A percentile compares a stretch with the other conserved stretches of the same genome.
Evolutionary conservation across 2,329 filamentous ascomycete genomes (phyloP).

Genomic region (Blastomyces percursus): DNA sequence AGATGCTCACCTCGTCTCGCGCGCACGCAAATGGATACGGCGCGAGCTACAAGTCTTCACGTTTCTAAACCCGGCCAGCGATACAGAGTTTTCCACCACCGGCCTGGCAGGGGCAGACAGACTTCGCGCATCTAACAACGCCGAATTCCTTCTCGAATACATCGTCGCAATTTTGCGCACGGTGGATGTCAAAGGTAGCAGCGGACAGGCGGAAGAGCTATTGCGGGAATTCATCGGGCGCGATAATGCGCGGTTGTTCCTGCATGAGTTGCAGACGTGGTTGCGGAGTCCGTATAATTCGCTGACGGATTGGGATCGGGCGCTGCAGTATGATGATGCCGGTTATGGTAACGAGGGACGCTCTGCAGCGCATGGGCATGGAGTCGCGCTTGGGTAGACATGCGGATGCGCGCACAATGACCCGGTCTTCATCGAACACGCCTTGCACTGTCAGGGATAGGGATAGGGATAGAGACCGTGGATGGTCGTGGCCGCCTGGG

Average conservation of each 20-base stretch:
- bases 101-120: conserved; percentile 11
- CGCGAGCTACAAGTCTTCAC: conserved; percentile 73
- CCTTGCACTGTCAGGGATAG: too few relatives aligned
- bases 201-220: conserved; percentile 68
- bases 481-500: background rate
- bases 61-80: conserved; percentile 37
- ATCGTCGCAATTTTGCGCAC: conserved; percentile 72
- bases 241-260: conserved; percentile 60
- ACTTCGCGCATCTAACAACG: conserved; percentile 55
- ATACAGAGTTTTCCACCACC: background rate
- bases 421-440: background rate
- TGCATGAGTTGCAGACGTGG: conserved; percentile 78
- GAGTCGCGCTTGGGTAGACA: background rate
- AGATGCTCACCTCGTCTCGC: conserved; percentile 58
- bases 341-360: background rate
- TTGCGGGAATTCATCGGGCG: conserved; percentile 67
- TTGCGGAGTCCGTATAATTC: conserved; percentile 65
- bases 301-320: conserved; percentile 66
- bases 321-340: conserved; percentile 56
- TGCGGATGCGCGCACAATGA: background rate
- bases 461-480: background rate
- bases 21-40: conserved; percentile 69
- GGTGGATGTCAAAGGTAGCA: conserved; percentile 67
- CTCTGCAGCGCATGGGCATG: background rate
- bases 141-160: conserved; percentile 79